Conservation (phyloP, 2,329 filamentous ascomycete species). For the Onygena corvina region DNA sequence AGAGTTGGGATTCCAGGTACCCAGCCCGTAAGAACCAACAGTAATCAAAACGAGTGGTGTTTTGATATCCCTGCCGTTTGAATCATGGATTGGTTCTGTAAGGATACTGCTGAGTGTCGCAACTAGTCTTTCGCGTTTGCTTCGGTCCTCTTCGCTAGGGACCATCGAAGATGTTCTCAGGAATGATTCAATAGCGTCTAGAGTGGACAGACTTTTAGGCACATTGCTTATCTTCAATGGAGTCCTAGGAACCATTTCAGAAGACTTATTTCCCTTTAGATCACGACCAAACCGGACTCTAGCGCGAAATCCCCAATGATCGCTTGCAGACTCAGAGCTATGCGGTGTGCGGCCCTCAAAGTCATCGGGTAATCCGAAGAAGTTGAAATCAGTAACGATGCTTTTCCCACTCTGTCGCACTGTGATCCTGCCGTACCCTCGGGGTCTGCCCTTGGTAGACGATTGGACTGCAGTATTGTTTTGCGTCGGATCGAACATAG, state of each 20-base stretch:
- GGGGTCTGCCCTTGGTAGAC: conserved; percentile 45
- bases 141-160: conserved; percentile 9
- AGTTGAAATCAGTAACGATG: conserved; percentile 40
- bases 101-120: conserved; percentile 11
- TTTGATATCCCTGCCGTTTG: conserved; percentile 14
- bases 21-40: conserved; percentile 55
- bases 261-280: neutral
- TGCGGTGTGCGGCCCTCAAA: conserved; percentile 4
- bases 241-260: neutral
- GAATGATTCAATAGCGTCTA: conserved; percentile 1
- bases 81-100: conserved; percentile 18
- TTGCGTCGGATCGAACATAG: conserved; percentile 50
- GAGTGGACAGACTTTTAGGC: conserved; percentile 2
- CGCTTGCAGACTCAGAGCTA: conserved; percentile 22
- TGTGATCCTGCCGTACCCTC: conserved; percentile 54
- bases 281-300: neutral
- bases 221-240: neutral
- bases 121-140: conserved; percentile 9
- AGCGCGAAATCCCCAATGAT: conserved; percentile 21
- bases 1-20: conserved; percentile 48
- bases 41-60: conserved; percentile 43
- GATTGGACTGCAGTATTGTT: conserved; percentile 46
- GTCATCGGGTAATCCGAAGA: conserved; percentile 42
- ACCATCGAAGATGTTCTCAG: conserved; percentile 6
- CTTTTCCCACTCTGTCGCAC: conserved; percentile 35